Conservation (phyloP, 2,329 filamentous ascomycete genomes). For the Colletotrichum coccodes region DNA sequence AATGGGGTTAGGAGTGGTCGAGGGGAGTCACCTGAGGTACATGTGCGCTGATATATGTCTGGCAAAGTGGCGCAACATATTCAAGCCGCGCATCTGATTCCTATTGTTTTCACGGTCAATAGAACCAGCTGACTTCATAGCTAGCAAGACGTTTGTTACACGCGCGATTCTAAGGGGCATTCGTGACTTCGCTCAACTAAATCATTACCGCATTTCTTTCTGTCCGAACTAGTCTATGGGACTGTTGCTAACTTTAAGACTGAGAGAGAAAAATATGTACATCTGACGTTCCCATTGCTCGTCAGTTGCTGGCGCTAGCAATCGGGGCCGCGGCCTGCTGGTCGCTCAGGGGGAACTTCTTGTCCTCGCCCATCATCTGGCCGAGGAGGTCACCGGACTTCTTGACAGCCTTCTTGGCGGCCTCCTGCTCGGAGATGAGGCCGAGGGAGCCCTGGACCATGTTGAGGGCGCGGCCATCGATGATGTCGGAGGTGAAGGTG, state of each 20-base stretch:
- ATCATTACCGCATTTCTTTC: no score
- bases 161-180: no score
- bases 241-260: no score
- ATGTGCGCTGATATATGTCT: neutral
- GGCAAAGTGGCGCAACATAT: no score
- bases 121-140: no score
- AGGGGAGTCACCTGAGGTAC: neutral
- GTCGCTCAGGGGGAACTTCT: neutral
- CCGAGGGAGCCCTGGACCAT: neutral
- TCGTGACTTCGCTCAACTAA: no score
- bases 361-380: neutral
- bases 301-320: neutral
- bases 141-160: no score
- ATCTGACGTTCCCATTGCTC: neutral
- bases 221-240: no score
- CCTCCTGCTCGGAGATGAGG: neutral
- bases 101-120: no score
- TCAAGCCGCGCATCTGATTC: no score
- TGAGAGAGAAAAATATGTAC: no score
- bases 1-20: neutral
- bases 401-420: neutral
- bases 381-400: neutral
- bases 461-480: neutral
- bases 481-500: conserved; percentile 41
- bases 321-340: neutral